Evolutionary conservation across 768 basidiomycete genomes (phyloP).

Genomic region (Termitomyces sp.): DNA sequence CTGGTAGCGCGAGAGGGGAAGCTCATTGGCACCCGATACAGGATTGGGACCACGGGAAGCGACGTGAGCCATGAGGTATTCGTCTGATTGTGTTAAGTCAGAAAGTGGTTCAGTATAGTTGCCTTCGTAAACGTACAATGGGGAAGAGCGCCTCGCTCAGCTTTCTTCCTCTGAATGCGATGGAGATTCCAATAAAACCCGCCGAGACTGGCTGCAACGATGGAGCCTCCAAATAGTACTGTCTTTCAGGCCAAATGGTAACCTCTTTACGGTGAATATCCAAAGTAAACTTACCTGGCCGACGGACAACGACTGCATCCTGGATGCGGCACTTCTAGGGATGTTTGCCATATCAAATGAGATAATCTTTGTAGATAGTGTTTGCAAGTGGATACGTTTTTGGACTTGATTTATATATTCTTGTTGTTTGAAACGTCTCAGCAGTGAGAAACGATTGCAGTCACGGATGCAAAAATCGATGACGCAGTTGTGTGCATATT

Average conservation of each 20-base stretch:
- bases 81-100: constrained; percentile 17
- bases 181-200: constrained; percentile 25
- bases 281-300: constrained; percentile 4
- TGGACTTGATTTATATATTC: neutral
- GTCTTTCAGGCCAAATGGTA: constrained; percentile 10
- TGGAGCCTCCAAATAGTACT: constrained; percentile 21
- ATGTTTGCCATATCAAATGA: neutral
- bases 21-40: constrained; percentile 8
- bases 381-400: neutral
- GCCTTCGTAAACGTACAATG: constrained; percentile 18
- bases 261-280: neutral
- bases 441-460: neutral
- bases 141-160: constrained; percentile 21
- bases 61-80: constrained; percentile 24
- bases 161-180: constrained; percentile 21
- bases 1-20: constrained; percentile 9
- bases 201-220: constrained; percentile 20
- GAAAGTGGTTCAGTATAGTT: neutral
- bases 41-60: constrained; percentile 5
- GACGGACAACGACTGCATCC: neutral
- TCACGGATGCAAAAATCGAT: neutral
- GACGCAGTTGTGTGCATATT: neutral
- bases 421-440: neutral
- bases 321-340: neutral
- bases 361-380: neutral